phyloP scores from a whole-genome alignment of 192 early-diverging fungal genomes.

The Nowakowskiella sp. region DNA sequence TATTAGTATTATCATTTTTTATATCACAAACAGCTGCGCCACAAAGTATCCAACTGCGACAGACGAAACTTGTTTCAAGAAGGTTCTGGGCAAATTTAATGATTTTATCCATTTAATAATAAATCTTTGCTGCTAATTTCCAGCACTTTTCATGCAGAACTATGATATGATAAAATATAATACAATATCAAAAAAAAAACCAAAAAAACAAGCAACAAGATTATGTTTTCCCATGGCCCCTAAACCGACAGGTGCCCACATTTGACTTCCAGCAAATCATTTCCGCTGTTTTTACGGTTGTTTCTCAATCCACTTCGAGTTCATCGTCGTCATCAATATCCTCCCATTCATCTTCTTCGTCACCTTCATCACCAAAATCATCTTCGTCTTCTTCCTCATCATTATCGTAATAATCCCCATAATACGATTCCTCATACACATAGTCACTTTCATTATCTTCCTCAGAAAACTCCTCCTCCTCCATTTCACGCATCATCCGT shows the following conservation, averaged over 20 bases:
- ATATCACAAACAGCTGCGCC: no score
- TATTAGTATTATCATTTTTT: no score
- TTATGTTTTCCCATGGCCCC: not conserved
- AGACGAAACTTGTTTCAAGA: no score
- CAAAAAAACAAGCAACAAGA: not conserved
- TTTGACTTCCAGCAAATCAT: not conserved
- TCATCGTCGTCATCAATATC: slow-evolving; percentile 11
- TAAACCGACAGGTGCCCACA: not conserved
- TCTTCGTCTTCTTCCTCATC: slow-evolving; percentile 8
- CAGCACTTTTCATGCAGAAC: no score
- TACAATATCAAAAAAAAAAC: not conserved
- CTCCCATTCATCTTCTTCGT: slow-evolving; percentile 18
- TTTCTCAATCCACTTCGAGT: slow-evolving; percentile 3
- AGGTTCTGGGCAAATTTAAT: no score
- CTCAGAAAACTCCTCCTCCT: slow-evolving; percentile 1
- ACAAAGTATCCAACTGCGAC: no score
- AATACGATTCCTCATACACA: no score
- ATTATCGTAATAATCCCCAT: not conserved
- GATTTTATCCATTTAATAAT: no score
- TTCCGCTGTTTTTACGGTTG: not conserved
- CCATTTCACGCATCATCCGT: not conserved
- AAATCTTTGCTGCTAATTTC: no score
- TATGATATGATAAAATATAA: no score
- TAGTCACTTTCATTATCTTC: no score
- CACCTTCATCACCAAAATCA: slow-evolving; percentile 29